Evolutionary conservation across 2,329 filamentous ascomycete species (phyloP).

Genomic region (Apiospora malaysiana): DNA sequence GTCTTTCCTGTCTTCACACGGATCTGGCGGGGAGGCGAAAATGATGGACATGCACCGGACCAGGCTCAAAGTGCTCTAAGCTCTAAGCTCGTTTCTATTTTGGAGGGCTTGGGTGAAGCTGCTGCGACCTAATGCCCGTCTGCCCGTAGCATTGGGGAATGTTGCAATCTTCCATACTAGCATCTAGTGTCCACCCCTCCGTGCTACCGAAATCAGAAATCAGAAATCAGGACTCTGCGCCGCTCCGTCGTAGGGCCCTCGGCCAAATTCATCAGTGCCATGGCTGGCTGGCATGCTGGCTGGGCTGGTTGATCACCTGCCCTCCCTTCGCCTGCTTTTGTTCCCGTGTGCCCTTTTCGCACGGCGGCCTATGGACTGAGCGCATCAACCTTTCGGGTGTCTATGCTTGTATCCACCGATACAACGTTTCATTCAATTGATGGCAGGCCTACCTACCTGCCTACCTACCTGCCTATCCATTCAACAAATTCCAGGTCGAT

Average conservation of each 20-base stretch:
- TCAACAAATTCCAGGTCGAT: background rate
- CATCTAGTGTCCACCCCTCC: background rate
- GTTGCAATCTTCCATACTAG: constrained; percentile 14
- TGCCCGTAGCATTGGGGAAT: constrained; percentile 2
- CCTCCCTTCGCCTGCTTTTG: background rate
- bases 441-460: background rate
- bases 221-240: constrained; percentile 9
- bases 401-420: constrained; percentile 18
- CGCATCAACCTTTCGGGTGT: constrained; percentile 12
- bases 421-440: constrained; percentile 14
- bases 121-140: background rate
- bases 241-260: constrained; percentile 6
- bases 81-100: constrained; percentile 6
- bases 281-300: background rate
- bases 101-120: background rate
- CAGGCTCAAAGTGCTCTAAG: background rate
- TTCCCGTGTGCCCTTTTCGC: constrained; percentile 2
- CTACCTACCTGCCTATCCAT: background rate
- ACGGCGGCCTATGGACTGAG: constrained; percentile 1
- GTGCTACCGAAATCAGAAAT: background rate
- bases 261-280: background rate
- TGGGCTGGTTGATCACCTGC: background rate
- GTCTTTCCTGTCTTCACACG: background rate
- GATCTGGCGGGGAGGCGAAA: background rate
- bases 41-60: background rate